phyloP scores from a whole-genome alignment of 1,139 yeast genomes.

The Saccharomyces hybrid region DNA sequence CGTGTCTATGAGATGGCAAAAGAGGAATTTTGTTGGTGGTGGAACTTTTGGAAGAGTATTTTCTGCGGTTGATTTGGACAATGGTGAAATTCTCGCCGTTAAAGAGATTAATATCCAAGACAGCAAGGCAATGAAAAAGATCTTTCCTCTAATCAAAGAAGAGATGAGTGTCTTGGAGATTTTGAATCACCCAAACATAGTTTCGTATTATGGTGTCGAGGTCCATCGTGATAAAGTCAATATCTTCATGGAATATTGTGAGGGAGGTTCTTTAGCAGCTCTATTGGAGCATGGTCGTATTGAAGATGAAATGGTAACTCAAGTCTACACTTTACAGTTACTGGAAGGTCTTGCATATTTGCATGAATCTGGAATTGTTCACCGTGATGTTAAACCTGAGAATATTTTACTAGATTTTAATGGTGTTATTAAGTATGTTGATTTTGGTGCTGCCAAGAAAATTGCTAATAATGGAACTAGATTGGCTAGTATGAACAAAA shows the following conservation, averaged over 20 bases:
- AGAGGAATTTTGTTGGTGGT: slow-evolving; percentile 87
- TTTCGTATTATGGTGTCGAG: slow-evolving; percentile 93
- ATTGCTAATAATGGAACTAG: slow-evolving; percentile 51
- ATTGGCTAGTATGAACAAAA: slow-evolving; percentile 3
- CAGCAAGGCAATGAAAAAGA: slow-evolving; percentile 73
- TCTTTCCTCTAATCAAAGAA: slow-evolving; percentile 84
- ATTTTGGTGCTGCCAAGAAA: slow-evolving; percentile 96
- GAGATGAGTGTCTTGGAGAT: slow-evolving; percentile 96
- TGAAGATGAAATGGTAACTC: slow-evolving; percentile 91
- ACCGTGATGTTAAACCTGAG: slow-evolving; percentile 94
- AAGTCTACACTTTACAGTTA: slow-evolving; percentile 85
- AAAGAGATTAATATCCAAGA: slow-evolving; percentile 91
- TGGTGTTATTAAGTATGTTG: slow-evolving; percentile 92
- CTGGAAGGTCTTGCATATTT: slow-evolving; percentile 91
- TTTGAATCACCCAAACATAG: slow-evolving; percentile 92
- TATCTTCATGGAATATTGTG: slow-evolving; percentile 96
- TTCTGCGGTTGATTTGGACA: slow-evolving; percentile 86
- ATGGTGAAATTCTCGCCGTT: slow-evolving; percentile 95
- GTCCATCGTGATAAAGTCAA: slow-evolving; percentile 94
- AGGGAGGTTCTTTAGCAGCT: slow-evolving; percentile 88
- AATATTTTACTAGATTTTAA: slow-evolving; percentile 83
- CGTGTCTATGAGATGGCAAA: slow-evolving; percentile 94
- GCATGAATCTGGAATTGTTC: slow-evolving; percentile 94
- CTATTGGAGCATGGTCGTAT: slow-evolving; percentile 83
- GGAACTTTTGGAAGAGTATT: slow-evolving; percentile 94